phyloP scores from a whole-genome alignment of 2,329 filamentous ascomycete genomes.

The Colletotrichum somersetense region DNA sequence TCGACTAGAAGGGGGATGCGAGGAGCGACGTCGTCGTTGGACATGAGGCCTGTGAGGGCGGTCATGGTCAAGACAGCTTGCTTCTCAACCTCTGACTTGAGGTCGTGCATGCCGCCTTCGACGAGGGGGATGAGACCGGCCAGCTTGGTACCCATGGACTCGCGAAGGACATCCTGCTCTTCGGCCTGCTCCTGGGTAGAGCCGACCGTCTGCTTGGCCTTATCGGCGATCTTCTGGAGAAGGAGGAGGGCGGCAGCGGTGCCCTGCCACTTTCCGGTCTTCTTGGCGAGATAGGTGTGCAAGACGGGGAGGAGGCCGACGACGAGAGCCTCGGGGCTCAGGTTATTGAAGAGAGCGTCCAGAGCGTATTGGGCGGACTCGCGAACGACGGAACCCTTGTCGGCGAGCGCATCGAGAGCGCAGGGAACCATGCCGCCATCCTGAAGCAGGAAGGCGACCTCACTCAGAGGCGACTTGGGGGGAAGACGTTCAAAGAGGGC shows the following conservation, averaged over 20 bases:
- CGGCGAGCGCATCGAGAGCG: constrained; percentile 86
- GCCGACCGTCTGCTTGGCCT: constrained; percentile 87
- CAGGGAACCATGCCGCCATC: constrained; percentile 79
- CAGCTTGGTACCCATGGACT: constrained; percentile 89
- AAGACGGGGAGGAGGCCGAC: constrained; percentile 84
- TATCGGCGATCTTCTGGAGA: constrained; percentile 93
- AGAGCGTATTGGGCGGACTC: constrained; percentile 95
- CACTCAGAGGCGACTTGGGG: constrained; percentile 79
- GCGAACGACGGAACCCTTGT: constrained; percentile 89
- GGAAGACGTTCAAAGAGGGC: constrained; percentile 94
- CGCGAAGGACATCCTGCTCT: constrained; percentile 89
- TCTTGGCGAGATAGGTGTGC: constrained; percentile 80
- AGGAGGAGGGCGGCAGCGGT: constrained; percentile 88
- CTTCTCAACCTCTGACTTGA: constrained; percentile 90
- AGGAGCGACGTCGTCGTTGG: constrained; percentile 96
- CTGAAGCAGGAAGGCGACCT: constrained; percentile 85
- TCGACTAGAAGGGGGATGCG: constrained; percentile 93
- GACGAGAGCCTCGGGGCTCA: constrained; percentile 86
- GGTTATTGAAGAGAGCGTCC: constrained; percentile 84
- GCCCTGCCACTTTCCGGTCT: constrained; percentile 96
- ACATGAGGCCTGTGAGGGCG: constrained; percentile 87
- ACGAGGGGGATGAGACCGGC: constrained; percentile 91
- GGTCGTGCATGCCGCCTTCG: constrained; percentile 94
- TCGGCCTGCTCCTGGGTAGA: constrained; percentile 83
- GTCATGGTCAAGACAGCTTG: constrained; percentile 94